Percentiles rank a stretch among this genome's conserved stretches.
phyloP scores from a whole-genome alignment of 1,284 basidiomycete genomes.

The Cutaneotrichosporon cyanovorans region DNA sequence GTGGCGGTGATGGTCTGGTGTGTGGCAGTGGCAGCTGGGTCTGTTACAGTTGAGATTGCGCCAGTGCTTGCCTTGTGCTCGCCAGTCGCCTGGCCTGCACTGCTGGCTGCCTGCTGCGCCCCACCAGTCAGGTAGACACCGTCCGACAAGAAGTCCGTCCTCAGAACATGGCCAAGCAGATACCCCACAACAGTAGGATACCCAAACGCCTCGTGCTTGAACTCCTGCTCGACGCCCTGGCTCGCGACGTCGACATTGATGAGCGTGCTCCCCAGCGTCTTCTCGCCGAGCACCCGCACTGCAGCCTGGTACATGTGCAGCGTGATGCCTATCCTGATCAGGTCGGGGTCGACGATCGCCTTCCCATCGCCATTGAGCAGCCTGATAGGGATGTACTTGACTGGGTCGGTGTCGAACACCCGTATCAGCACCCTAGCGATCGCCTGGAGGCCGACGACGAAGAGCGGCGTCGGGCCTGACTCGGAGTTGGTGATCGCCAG shows the following conservation, averaged over 20 bases:
- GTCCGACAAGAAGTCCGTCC: too few relatives aligned
- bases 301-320: constrained; percentile 21
- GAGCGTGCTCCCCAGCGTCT: constrained; percentile 9
- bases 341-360: constrained; percentile 10
- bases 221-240: not conserved
- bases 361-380: constrained; percentile 18
- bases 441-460: constrained; percentile 16
- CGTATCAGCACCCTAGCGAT: constrained; percentile 22
- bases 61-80: too few relatives aligned
- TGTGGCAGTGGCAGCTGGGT: too few relatives aligned
- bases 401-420: constrained; percentile 30
- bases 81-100: too few relatives aligned
- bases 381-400: constrained; percentile 26
- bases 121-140: too few relatives aligned
- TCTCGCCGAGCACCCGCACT: constrained; percentile 19
- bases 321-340: constrained; percentile 20
- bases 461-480: constrained; percentile 17
- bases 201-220: constrained; percentile 14
- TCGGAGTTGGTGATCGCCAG: constrained; percentile 13
- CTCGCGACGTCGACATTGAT: constrained; percentile 1
- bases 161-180: constrained; percentile 25
- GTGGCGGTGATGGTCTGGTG: too few relatives aligned
- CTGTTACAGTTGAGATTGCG: too few relatives aligned
- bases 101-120: too few relatives aligned
- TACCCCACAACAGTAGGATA: constrained; percentile 19